phyloP scores from a whole-genome alignment of 257 asterid species.

The Capsicum chinense region DNA sequence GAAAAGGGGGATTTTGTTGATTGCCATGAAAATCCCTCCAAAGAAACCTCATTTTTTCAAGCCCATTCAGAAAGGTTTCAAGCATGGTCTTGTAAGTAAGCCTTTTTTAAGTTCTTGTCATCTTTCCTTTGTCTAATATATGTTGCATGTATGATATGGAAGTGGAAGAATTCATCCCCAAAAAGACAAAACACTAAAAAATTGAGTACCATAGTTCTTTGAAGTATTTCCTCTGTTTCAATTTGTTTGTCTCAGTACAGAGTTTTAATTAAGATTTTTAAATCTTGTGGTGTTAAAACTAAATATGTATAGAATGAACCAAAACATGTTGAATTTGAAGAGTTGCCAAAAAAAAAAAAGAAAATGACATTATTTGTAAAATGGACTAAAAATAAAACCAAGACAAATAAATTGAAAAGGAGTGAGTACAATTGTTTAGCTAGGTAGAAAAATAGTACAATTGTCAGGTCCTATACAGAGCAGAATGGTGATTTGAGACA shows the following conservation, averaged over 20 bases:
- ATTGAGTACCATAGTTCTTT: no score
- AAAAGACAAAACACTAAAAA: no score
- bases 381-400: neutral
- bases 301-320: neutral
- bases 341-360: neutral
- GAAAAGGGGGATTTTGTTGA: neutral
- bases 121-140: no score
- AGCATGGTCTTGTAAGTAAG: conserved; percentile 8
- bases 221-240: neutral
- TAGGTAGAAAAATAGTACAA: no score
- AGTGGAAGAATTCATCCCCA: no score
- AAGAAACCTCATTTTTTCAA: conserved; percentile 20
- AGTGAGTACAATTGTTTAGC: neutral
- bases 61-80: conserved; percentile 4
- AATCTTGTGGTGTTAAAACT: no score
- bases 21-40: neutral
- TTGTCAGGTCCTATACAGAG: no score
- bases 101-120: no score
- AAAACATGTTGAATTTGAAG: neutral
- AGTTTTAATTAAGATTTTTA: neutral
- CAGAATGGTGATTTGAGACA: no score
- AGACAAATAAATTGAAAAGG: neutral
- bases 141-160: no score
- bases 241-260: neutral
- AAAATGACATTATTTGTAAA: neutral